These are phyloP conservation scores for Aspergillus biplanus DNA, from an alignment of 495 filamentous ascomycete species.

Conservation along the genomic window DNA sequence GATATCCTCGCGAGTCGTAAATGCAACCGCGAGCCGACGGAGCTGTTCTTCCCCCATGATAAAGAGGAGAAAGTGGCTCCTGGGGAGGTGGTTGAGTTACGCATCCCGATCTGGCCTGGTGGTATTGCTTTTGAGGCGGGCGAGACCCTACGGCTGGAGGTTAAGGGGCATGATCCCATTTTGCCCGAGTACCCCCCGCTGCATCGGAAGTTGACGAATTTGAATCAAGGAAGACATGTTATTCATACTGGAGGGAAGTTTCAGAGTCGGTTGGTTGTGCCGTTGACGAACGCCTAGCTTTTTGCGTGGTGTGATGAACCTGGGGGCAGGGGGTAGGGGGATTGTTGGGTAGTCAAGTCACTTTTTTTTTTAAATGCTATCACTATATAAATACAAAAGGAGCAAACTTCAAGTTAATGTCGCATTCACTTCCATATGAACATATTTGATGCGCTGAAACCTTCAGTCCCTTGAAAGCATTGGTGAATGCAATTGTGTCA, in stretches of 20 bases:
- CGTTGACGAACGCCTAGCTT: no score
- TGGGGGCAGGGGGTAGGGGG: no score
- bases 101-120: slow-evolving; percentile 21
- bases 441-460: no score
- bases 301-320: no score
- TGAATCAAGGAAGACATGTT: slow-evolving; percentile 27
- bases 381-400: no score
- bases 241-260: slow-evolving; percentile 25
- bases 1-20: slow-evolving; percentile 14
- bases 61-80: slow-evolving; percentile 27
- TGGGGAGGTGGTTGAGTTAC: slow-evolving; percentile 23
- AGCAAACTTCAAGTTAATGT: no score
- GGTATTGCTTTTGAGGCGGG: slow-evolving; percentile 21
- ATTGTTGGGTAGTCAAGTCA: no score
- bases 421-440: no score
- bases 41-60: slow-evolving; percentile 28
- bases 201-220: slow-evolving; percentile 14
- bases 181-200: slow-evolving; percentile 25
- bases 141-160: slow-evolving; percentile 6
- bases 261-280: no score
- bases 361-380: no score
- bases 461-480: no score
- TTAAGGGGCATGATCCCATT: slow-evolving; percentile 15
- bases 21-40: slow-evolving; percentile 1
- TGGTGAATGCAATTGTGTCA: no score